Base-by-base conservation (phyloP, 306 rosid genomes). In the Dalbergia cochinchinensis region DNA sequence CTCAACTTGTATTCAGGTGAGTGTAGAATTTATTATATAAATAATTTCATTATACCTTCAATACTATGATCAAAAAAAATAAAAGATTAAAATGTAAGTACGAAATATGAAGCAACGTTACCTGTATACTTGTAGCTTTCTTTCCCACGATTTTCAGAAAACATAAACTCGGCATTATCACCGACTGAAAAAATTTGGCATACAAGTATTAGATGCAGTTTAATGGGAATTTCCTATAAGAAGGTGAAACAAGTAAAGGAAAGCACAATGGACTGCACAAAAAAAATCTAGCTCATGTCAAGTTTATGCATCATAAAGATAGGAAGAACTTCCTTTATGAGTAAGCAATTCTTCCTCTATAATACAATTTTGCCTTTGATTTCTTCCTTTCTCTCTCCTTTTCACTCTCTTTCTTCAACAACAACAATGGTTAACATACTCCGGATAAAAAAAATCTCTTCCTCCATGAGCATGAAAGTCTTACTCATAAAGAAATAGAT, bases 81-180 rank as follows among this genome's bases (percentile, higher is more conserved):
- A 8, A 42, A 51, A 19, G 44, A 60, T 5, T 31, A 26, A 14
- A 74, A 44, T 14, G 48, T 34, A 37, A 64, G 31, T 66, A 67
- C 66, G 65, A 59, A 41, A 65, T 76, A 22, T 12, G 74, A 18
- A 70, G 54, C 18, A 42, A 0, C 6, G 8, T 82, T 72, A 89
- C 96, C 91, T 93, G 92, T 57, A 71, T 18, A 5, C 50, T 87
- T 50, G 98, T 81, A 65, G 98, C 97, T 14, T 83, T 90, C 44
- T 69, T 82, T 73, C 93, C 90, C 79, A 84, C 59, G 47, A 93
- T 91, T 88, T 84, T 93, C 84, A 93, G 82, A 77, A 93, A 93
- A 60, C 97, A 93, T 37, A 90, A 66, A 18, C 90, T 57, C 5
- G 94, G 98, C 82, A 93, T 75, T 72, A 93, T 87, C 31, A 87